Conservation (phyloP, 352 stramenopile species). For the Pythium folliculosum region DNA sequence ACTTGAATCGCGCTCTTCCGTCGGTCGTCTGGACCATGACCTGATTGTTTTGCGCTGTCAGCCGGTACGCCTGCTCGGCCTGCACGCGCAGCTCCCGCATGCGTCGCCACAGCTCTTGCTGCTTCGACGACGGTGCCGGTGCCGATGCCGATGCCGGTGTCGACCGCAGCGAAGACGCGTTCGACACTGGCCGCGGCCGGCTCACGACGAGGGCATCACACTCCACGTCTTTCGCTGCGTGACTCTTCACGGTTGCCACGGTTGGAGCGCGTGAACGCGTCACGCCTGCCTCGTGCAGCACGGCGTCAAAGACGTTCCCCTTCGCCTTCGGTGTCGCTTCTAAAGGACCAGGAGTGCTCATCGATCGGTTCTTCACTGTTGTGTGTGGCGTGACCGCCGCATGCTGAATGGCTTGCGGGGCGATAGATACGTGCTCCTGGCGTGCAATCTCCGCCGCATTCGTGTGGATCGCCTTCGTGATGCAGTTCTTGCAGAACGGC, state of each 20-base stretch:
- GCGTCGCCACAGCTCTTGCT: constrained; percentile 1
- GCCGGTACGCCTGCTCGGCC: constrained; percentile 22
- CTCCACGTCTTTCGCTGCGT: too few relatives aligned
- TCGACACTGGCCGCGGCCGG: not conserved
- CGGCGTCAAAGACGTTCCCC: too few relatives aligned
- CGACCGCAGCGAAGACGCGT: not conserved
- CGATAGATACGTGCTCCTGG: constrained; percentile 1
- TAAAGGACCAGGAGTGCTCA: too few relatives aligned
- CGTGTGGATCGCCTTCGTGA: constrained; percentile 2
- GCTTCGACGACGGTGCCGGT: not conserved
- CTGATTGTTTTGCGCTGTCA: constrained; percentile 11
- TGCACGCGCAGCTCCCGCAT: constrained; percentile 20
- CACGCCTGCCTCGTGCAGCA: too few relatives aligned
- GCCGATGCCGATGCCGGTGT: not conserved
- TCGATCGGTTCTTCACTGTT: too few relatives aligned
- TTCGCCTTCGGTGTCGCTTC: too few relatives aligned
- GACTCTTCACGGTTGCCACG: too few relatives aligned
- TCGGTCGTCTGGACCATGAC: constrained; percentile 8
- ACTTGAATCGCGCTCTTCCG: not conserved
- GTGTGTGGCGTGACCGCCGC: too few relatives aligned
- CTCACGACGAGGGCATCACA: not conserved
- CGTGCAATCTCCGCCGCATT: constrained; percentile 2
- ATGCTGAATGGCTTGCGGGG: too few relatives aligned
- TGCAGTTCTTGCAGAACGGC: constrained; percentile 19
- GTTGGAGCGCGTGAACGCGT: too few relatives aligned